Evolutionary conservation across 163 green algal genomes (phyloP), one percentile per base, ranked within the genome.

Genomic region (Coccomyxa subellipsoidea): DNA sequence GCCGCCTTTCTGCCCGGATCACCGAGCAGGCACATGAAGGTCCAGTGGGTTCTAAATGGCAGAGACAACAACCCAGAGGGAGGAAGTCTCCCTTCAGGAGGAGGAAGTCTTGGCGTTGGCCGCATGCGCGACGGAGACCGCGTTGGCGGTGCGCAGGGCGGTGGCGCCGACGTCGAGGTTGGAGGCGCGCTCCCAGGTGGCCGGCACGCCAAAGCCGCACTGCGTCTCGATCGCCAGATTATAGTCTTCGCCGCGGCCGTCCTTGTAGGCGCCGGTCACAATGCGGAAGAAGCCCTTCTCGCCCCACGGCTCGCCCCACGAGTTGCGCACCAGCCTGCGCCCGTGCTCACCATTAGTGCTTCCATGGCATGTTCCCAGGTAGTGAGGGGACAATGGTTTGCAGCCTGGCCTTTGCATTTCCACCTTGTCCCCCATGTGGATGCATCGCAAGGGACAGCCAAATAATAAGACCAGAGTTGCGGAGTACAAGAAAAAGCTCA

Each of bases 201-300:
- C 75, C 15, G 76, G 54, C 59, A 84, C 83, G 23, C 53, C 78
- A 39, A 76, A 84, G 38, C 84, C 86, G 84, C 94, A 97, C 54
- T 85, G 81, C 15, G 54, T 73, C 88, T 97, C 94, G 38, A 97
- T 85, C 4, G 82, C 89, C 18, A 96, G 89, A 89, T 97, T 97
- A 84, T 93, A 95, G 21, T 90, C 71, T 76, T 88, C 66, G 40
- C 91, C 90, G 4, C 76, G 29, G 72, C 92, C 93, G 38, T 89
- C 69, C 10, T 87, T 78, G 76, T 88, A 93, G 23, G 84, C 80
- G 31, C 69, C 89, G 39, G 93, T 97, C 27, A 95, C 90, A 66
- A 96, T 91, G 31, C 89, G 82, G 84, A 69, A 77, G 32, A 77
- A 47, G 70, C 70, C 70, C 21, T 73, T 38, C 84, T 94, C 92